A percentile compares a stretch with the other conserved stretches of the same genome.
phyloP scores from a whole-genome alignment of 805 yeast genomes.

The Candida maltosa region DNA sequence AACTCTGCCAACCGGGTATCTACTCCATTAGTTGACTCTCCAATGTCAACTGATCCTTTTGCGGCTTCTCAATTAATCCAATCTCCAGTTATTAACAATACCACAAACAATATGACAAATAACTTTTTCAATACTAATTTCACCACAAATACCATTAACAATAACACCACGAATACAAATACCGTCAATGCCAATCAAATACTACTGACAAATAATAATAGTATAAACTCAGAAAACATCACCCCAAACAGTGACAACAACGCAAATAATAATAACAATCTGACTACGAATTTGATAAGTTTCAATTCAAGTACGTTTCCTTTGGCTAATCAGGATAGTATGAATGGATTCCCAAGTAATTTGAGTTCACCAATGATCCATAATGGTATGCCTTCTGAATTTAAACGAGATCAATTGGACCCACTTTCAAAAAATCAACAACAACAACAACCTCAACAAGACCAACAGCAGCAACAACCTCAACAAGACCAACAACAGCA shows the following conservation, averaged over 20 bases:
- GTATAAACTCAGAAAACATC: constrained; percentile 12
- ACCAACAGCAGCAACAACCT: constrained; percentile 1
- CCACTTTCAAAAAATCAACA: too few species aligned
- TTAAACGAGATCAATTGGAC: background rate
- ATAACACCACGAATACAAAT: background rate
- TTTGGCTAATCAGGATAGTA: constrained; percentile 18
- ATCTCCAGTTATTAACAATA: constrained; percentile 24
- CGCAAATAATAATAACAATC: constrained; percentile 1
- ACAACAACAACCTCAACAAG: constrained; percentile 1
- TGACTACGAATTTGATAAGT: constrained; percentile 18
- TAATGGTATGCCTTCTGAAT: background rate
- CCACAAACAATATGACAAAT: constrained; percentile 33
- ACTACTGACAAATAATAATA: too few species aligned
- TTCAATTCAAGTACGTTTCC: constrained; percentile 35
- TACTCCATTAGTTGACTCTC: background rate
- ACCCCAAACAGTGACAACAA: constrained; percentile 1
- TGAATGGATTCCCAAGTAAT: background rate
- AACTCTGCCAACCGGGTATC: too few species aligned
- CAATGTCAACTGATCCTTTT: background rate
- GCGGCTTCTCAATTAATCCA: constrained; percentile 14
- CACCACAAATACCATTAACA: constrained; percentile 3
- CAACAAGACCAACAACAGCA: constrained; percentile 1
- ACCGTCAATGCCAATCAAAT: constrained; percentile 2
- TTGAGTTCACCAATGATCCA: constrained; percentile 3
- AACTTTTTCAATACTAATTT: constrained; percentile 30